These are phyloP conservation scores for Metschnikowia lachancei DNA, from an alignment of 805 yeast genomes.

Conservation along the genomic window DNA sequence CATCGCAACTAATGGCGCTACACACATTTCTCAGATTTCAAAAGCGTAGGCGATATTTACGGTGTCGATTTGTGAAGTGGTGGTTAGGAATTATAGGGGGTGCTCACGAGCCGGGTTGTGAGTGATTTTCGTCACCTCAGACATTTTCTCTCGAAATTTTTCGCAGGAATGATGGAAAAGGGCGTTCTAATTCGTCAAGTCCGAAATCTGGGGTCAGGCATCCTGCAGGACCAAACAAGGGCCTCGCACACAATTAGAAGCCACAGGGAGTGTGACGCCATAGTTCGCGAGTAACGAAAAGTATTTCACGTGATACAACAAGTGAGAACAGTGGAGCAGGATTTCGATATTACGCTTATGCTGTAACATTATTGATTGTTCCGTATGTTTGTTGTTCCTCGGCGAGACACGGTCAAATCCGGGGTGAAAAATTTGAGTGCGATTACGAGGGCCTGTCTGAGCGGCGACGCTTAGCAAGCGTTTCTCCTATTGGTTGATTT, in stretches of 20 bases:
- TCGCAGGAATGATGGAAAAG: constrained; percentile 11
- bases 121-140: neutral
- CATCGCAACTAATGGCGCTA: neutral
- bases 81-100: neutral
- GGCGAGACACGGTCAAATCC: constrained; percentile 7
- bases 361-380: too few species aligned
- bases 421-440: constrained; percentile 12
- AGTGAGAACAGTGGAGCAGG: too few species aligned
- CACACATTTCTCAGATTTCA: neutral
- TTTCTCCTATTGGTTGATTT: constrained; percentile 5
- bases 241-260: constrained; percentile 5
- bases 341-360: too few species aligned
- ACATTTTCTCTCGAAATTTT: neutral
- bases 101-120: constrained; percentile 2
- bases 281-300: too few species aligned
- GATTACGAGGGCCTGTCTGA: constrained; percentile 9
- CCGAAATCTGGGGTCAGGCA: constrained; percentile 25
- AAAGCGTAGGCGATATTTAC: neutral
- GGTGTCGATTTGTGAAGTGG: neutral
- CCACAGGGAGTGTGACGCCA: too few species aligned
- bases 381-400: neutral
- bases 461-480: constrained; percentile 4
- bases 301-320: too few species aligned
- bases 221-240: constrained; percentile 13
- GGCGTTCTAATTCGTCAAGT: constrained; percentile 23